Evolutionary conservation across 2,329 filamentous ascomycete species (phyloP), one percentile per base, ranked within the genome.

Genomic region (Arthrobotrys entomopaga): DNA sequence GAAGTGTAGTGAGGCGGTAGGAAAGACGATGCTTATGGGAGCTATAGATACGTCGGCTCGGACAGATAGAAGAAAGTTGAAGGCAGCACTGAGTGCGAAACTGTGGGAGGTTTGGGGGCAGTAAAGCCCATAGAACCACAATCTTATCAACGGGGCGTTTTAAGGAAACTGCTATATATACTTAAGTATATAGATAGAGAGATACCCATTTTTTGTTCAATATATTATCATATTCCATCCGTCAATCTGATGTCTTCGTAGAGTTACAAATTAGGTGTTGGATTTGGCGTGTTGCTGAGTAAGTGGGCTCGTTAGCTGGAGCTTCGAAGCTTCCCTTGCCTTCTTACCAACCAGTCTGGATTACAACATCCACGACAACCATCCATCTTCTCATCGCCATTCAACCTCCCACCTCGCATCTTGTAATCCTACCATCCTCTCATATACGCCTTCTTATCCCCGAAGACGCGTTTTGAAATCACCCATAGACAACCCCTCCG

Each of bases 21-120:
- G 76, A 0, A 77, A 80, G 24, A 34, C 38, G 16, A 58, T 77
- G 61, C 65, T 76, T 24, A 58, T 54, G 42, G 75, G 79, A 15
- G 84, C 84, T 0, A 84, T 82, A 57, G 89, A 87, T 78, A 87
- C 87, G 78, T 83, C 85, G 50, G 86, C 86, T 34, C 82, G 10
- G 82, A 83, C 91, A 0, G 89, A 89, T 1, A 85, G 87, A 75
- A 91, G 89, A 82, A 92, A 90, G 81, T 84, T 93, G 34, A 84
- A 84, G 13, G 90, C 87, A 79, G 81, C 83, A 0, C 79, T 93
- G 59, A 92, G 90, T 79, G 85, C 86, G 76, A 90, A 88, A 79
- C 86, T 93, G 78, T 89, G 89, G 0, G 89, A 91, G 78, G 84
- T 91, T 49, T 93, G 91, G 91, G 88, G 87, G 7, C 60, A 69